Conservation (phyloP, 805 yeast species). For the Candida krabiensis region DNA sequence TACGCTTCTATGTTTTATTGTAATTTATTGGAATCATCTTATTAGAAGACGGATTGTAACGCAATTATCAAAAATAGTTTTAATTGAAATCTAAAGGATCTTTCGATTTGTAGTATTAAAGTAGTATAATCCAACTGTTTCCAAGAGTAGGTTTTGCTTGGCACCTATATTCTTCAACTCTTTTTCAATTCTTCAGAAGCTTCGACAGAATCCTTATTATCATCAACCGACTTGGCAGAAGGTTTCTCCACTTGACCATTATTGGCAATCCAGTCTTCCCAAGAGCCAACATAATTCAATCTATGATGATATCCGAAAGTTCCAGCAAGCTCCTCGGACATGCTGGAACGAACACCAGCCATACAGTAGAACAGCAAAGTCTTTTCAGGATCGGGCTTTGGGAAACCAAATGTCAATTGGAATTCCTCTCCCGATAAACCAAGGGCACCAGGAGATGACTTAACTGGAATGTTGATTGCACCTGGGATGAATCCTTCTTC, state of each 20-base stretch:
- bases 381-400: slow-evolving; percentile 69
- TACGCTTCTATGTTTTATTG: not conserved
- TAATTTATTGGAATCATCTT: not conserved
- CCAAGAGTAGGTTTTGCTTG: no score
- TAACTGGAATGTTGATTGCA: slow-evolving; percentile 85
- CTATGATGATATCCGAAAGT: slow-evolving; percentile 85
- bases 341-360: slow-evolving; percentile 88
- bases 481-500: slow-evolving; percentile 76
- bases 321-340: slow-evolving; percentile 88
- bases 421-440: slow-evolving; percentile 79
- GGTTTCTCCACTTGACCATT: slow-evolving; percentile 32
- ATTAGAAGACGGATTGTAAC: no score
- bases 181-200: slow-evolving; percentile 2
- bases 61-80: no score
- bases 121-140: no score
- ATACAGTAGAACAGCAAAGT: slow-evolving; percentile 87
- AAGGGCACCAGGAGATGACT: slow-evolving; percentile 89
- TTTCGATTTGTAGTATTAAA: no score
- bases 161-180: no score
- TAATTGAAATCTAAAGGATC: not conserved
- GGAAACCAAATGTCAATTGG: slow-evolving; percentile 74
- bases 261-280: slow-evolving; percentile 73
- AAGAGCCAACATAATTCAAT: slow-evolving; percentile 85
- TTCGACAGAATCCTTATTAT: slow-evolving; percentile 7
- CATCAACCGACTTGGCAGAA: slow-evolving; percentile 10